Evolutionary conservation across 2,329 filamentous ascomycete genomes (phyloP).

Genomic region (Aspergillus costaricaensis): DNA sequence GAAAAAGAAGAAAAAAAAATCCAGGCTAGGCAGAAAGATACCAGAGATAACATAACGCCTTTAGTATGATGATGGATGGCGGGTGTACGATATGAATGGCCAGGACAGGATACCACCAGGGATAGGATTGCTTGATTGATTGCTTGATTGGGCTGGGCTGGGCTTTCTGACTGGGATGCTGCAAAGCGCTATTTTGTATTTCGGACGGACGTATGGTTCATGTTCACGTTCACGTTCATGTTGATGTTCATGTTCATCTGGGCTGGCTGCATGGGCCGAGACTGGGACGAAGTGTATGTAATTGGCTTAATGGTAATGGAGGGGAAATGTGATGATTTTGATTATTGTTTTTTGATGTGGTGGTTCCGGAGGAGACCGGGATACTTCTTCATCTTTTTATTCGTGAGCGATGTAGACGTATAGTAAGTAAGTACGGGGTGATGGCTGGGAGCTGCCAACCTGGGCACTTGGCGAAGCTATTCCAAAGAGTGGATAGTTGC

Average conservation of each 20-base stretch:
- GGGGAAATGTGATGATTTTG: slow-evolving; percentile 1
- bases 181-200: slow-evolving; percentile 10
- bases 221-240: slow-evolving; percentile 1
- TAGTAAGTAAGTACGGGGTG: no score
- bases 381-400: no score
- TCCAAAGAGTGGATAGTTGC: no score
- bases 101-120: slow-evolving; percentile 16
- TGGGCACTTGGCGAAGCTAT: no score
- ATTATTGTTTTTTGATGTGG: background rate
- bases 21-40: slow-evolving; percentile 2
- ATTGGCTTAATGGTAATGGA: slow-evolving; percentile 9
- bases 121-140: background rate
- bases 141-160: background rate
- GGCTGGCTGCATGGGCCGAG: background rate
- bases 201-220: slow-evolving; percentile 1
- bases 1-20: background rate
- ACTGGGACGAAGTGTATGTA: slow-evolving; percentile 1
- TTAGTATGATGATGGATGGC: slow-evolving; percentile 5
- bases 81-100: slow-evolving; percentile 19
- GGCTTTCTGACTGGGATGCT: slow-evolving; percentile 10
- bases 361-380: background rate
- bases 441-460: no score
- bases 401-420: no score
- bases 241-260: background rate
- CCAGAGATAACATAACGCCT: background rate